Percentiles rank a stretch among this genome's conserved stretches.
phyloP scores from a whole-genome alignment of 495 filamentous ascomycete species.

The Thermothielavioides terrestris region DNA sequence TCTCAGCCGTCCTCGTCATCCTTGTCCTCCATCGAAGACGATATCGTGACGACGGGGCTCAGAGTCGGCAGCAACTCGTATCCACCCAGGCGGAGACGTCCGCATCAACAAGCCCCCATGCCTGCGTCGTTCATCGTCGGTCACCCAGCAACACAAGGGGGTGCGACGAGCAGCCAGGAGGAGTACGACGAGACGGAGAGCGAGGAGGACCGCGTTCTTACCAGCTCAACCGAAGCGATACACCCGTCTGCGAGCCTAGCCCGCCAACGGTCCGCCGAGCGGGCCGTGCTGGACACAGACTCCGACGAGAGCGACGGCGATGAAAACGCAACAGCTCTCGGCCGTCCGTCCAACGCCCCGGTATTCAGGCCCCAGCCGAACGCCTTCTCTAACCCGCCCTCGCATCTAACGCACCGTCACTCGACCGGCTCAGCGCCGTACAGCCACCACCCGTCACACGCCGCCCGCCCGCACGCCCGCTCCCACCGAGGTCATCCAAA shows the following conservation, averaged over 20 bases:
- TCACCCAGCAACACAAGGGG: constrained; percentile 39
- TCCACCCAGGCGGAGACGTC: constrained; percentile 48
- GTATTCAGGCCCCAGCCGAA: constrained; percentile 81
- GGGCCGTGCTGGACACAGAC: constrained; percentile 19
- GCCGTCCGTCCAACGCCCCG: constrained; percentile 43
- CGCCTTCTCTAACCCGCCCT: constrained; percentile 78
- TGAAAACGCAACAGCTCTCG: constrained; percentile 73
- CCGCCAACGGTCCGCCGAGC: constrained; percentile 15
- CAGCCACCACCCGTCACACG: constrained; percentile 30
- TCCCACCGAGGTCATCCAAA: constrained; percentile 44
- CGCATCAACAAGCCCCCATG: constrained; percentile 37
- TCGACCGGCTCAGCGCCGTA: constrained; percentile 38
- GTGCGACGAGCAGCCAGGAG: constrained; percentile 68
- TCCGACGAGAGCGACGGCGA: constrained; percentile 50
- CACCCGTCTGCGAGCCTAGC: constrained; percentile 21
- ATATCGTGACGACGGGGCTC: constrained; percentile 79
- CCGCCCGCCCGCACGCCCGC: constrained; percentile 31
- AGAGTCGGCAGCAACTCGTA: constrained; percentile 53
- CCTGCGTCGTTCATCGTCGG: constrained; percentile 27
- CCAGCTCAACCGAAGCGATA: constrained; percentile 75
- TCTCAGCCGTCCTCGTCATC: constrained; percentile 88
- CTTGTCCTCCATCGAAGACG: constrained; percentile 79
- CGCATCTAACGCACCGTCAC: constrained; percentile 43
- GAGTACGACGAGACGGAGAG: constrained; percentile 58
- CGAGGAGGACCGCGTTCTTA: constrained; percentile 66